Evolutionary conservation across 108 stramenopile species (phyloP).

Genomic region (Cyclotella sp.): DNA sequence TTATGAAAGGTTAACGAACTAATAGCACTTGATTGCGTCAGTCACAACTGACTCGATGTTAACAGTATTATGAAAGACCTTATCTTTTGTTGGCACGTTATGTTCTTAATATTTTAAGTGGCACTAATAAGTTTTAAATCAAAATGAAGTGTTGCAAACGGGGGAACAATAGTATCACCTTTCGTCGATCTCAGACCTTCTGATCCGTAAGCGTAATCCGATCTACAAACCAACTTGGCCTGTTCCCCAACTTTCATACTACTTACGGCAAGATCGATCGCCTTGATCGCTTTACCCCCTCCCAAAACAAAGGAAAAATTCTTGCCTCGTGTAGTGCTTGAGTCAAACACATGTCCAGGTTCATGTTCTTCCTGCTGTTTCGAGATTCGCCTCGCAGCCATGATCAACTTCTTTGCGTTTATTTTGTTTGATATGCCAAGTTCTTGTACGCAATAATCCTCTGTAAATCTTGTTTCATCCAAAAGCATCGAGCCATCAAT

Average conservation of each 20-base stretch:
- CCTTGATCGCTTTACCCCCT: constrained; percentile 51
- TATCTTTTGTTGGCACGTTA: neutral
- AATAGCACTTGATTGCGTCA: no score
- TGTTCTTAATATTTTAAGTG: neutral
- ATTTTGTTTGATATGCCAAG: constrained; percentile 57
- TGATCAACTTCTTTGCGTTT: constrained; percentile 68
- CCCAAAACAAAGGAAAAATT: constrained; percentile 47
- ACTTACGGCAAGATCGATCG: constrained; percentile 52
- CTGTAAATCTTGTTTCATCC: constrained; percentile 55
- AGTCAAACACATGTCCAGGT: constrained; percentile 60
- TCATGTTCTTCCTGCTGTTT: constrained; percentile 41
- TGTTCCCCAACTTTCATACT: constrained; percentile 57
- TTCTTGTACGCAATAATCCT: constrained; percentile 49
- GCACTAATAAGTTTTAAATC: constrained; percentile 40
- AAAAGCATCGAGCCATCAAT: constrained; percentile 55
- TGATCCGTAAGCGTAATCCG: constrained; percentile 70
- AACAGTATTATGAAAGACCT: no score
- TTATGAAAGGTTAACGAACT: no score
- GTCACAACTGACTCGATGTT: no score
- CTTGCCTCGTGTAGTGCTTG: constrained; percentile 32
- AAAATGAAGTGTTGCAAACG: constrained; percentile 66
- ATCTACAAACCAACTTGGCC: constrained; percentile 47
- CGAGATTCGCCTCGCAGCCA: constrained; percentile 60
- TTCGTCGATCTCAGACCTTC: constrained; percentile 59
- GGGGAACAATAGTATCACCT: constrained; percentile 67